Percentiles rank a stretch among this genome's conserved stretches.
Evolutionary conservation across 78 protist species (phyloP).

Genomic region (Capsaspora owczarzaki): DNA sequence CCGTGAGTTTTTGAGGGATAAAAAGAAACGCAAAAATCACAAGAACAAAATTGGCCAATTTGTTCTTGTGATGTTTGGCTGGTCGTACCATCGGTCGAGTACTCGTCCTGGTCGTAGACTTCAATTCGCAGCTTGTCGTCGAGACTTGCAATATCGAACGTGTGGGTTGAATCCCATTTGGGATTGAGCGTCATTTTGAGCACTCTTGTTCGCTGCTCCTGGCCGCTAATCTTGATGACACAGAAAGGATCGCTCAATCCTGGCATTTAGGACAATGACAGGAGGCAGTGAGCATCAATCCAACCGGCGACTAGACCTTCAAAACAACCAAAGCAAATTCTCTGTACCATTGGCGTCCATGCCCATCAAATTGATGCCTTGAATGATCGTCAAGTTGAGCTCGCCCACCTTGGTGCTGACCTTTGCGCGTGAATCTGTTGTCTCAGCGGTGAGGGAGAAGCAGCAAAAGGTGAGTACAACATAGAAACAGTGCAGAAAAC

Average conservation of each 20-base stretch:
- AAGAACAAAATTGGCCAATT: no score
- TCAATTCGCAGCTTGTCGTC: not conserved
- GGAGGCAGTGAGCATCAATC: no score
- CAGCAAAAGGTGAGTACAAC: no score
- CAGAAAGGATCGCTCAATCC: not conserved
- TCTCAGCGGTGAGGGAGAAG: no score
- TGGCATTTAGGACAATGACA: no score
- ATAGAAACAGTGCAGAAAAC: no score
- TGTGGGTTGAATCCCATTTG: no score
- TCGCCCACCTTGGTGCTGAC: not conserved
- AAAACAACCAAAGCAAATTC: not conserved
- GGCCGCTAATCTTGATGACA: not conserved
- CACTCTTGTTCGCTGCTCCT: not conserved
- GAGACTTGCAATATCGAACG: not conserved
- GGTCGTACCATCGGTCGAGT: not conserved
- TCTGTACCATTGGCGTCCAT: not conserved
- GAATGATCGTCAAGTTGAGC: not conserved
- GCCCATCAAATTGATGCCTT: not conserved
- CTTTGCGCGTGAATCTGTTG: no score
- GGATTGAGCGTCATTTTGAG: not conserved
- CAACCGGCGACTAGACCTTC: no score
- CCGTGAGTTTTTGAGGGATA: no score
- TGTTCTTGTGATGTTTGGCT: no score
- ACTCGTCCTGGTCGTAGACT: not conserved
- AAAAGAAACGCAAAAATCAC: no score